phyloP scores from a whole-genome alignment of 805 yeast species.

The Kuraishia ogatae region DNA sequence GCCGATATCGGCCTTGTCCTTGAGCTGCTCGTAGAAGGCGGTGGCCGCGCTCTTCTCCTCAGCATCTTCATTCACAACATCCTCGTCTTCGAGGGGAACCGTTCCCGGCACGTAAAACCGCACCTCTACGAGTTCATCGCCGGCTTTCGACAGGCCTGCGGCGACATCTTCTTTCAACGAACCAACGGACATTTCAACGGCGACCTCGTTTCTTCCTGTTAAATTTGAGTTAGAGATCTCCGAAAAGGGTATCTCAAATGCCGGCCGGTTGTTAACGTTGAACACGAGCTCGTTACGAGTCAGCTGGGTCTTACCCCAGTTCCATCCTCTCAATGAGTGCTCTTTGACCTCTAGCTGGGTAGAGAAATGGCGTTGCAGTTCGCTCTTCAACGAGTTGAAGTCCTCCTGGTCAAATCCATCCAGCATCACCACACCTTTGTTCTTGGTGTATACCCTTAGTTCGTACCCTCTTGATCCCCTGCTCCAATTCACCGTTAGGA shows the following conservation, averaged over 20 bases:
- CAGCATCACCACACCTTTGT: conserved; percentile 73
- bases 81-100: conserved; percentile 29
- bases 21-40: conserved; percentile 82
- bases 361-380: conserved; percentile 67
- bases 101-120: conserved; percentile 91
- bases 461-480: conserved; percentile 91
- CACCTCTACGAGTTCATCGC: conserved; percentile 94
- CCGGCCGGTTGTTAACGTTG: conserved; percentile 78
- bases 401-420: conserved; percentile 92
- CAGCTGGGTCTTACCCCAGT: conserved; percentile 93
- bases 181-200: conserved; percentile 65
- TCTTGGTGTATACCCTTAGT: conserved; percentile 80
- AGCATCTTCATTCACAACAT: conserved; percentile 16
- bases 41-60: conserved; percentile 62
- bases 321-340: conserved; percentile 97
- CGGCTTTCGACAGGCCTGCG: conserved; percentile 46
- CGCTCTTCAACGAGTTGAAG: conserved; percentile 71
- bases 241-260: conserved; percentile 82
- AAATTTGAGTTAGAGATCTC: conserved; percentile 78
- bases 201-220: conserved; percentile 89
- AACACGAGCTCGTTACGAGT: conserved; percentile 88
- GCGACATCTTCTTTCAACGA: not conserved
- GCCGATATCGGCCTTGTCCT: conserved; percentile 90
- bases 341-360: conserved; percentile 74
- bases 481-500: conserved; percentile 79